Evolutionary conservation across 805 yeast genomes (phyloP).

Genomic region (Teunomyces atbi): DNA sequence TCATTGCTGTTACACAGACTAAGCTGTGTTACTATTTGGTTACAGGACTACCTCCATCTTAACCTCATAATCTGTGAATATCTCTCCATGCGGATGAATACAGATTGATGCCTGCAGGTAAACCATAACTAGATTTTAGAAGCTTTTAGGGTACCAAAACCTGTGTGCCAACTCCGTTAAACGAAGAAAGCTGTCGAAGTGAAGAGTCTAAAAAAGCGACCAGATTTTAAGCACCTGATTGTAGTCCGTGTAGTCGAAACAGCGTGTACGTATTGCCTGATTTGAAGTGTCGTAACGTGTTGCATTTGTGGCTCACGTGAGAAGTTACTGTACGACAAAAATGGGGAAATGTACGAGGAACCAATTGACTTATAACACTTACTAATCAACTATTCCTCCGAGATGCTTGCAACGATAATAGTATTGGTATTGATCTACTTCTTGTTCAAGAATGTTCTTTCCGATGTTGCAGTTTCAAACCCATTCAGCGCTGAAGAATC

Average conservation of each 20-base stretch:
- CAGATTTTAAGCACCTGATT: too few species aligned
- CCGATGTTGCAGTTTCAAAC: conserved; percentile 27
- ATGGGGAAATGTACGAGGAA: background rate
- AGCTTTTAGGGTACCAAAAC: too few species aligned
- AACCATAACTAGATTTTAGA: background rate
- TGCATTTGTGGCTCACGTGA: background rate
- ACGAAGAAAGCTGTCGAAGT: too few species aligned
- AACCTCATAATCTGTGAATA: too few species aligned
- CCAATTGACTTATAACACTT: background rate
- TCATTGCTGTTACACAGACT: too few species aligned
- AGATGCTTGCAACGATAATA: conserved; percentile 28
- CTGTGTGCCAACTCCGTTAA: too few species aligned
- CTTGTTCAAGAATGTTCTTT: conserved; percentile 26
- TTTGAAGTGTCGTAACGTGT: background rate
- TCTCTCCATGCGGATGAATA: too few species aligned
- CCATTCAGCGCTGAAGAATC: conserved; percentile 28
- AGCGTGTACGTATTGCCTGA: background rate
- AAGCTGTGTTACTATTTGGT: too few species aligned
- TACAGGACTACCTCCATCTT: too few species aligned
- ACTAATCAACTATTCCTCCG: background rate
- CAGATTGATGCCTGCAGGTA: background rate
- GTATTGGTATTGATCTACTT: conserved; percentile 30
- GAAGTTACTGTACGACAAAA: background rate
- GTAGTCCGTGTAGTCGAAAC: too few species aligned
- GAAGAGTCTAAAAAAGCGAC: too few species aligned